These are phyloP conservation scores for Coccomyxa sp. DNA, from an alignment of 139 green algal species.

Conservation along the genomic window DNA sequence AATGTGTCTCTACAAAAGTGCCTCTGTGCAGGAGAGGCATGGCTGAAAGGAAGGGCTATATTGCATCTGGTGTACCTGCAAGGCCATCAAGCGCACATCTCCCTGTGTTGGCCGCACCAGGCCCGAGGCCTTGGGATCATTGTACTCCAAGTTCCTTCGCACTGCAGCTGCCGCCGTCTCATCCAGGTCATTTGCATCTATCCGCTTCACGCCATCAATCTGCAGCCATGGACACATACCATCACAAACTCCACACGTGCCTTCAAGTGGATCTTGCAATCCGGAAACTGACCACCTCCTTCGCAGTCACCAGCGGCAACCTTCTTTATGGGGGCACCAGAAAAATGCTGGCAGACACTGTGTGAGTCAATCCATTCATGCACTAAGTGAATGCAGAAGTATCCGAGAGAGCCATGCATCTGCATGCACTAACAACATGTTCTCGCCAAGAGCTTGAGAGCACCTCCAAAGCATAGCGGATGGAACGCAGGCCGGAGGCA, in stretches of 20 bases:
- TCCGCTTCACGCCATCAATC: constrained; percentile 53
- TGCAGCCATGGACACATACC: constrained; percentile 39
- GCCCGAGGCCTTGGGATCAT: constrained; percentile 44
- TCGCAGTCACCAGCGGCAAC: too few species aligned
- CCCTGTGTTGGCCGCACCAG: constrained; percentile 49
- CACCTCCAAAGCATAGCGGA: constrained; percentile 89
- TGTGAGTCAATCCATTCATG: too few species aligned
- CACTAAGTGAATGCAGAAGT: too few species aligned
- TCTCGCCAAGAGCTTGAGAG: too few species aligned
- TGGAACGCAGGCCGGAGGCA: constrained; percentile 86
- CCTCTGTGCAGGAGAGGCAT: too few species aligned
- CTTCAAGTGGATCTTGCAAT: background rate
- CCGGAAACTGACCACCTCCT: too few species aligned
- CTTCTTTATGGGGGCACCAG: too few species aligned
- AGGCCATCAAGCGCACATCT: constrained; percentile 79
- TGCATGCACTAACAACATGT: too few species aligned
- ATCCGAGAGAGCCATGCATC: too few species aligned
- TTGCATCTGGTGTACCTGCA: constrained; percentile 7
- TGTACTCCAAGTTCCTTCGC: constrained; percentile 75
- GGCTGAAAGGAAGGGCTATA: too few species aligned
- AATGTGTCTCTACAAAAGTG: too few species aligned
- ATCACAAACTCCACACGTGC: background rate
- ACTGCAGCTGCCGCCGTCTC: constrained; percentile 51
- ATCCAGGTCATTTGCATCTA: constrained; percentile 91
- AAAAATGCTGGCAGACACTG: too few species aligned